Evolutionary conservation across 2,329 filamentous ascomycete genomes (phyloP).

Genomic region (Hypoxylon sp.): DNA sequence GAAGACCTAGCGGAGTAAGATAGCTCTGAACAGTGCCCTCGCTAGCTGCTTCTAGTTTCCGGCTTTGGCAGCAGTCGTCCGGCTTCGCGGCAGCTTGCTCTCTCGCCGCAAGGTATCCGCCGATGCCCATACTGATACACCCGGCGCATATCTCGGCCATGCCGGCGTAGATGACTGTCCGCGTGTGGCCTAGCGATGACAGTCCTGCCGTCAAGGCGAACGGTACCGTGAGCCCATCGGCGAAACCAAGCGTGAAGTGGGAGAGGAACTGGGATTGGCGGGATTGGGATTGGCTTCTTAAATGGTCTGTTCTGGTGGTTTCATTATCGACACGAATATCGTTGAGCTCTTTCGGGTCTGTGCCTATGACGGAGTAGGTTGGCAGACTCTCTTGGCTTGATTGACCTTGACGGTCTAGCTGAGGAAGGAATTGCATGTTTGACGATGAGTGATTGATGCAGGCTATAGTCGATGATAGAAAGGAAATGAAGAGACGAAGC

Average conservation of each 20-base stretch:
- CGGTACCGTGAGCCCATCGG: slow-evolving; percentile 80
- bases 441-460: no score
- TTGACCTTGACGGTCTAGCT: slow-evolving; percentile 2
- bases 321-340: not conserved
- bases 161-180: slow-evolving; percentile 74
- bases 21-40: slow-evolving; percentile 33
- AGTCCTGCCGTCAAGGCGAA: slow-evolving; percentile 81
- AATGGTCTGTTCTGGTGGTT: not conserved
- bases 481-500: no score
- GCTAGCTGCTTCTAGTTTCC: slow-evolving; percentile 35
- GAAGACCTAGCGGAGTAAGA: slow-evolving; percentile 39
- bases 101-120: slow-evolving; percentile 73
- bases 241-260: slow-evolving; percentile 77
- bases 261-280: slow-evolving; percentile 53
- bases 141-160: slow-evolving; percentile 79
- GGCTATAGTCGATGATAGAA: not conserved
- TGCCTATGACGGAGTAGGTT: slow-evolving; percentile 32
- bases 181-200: slow-evolving; percentile 69
- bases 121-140: slow-evolving; percentile 79
- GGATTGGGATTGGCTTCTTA: slow-evolving; percentile 1
- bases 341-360: slow-evolving; percentile 6
- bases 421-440: slow-evolving; percentile 23
- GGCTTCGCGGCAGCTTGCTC: slow-evolving; percentile 51
- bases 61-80: slow-evolving; percentile 45
- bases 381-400: slow-evolving; percentile 13